Evolutionary conservation across 2,329 filamentous ascomycete species (phyloP), one percentile per base, ranked within the genome.

Genomic region (Cercospora sp.): DNA sequence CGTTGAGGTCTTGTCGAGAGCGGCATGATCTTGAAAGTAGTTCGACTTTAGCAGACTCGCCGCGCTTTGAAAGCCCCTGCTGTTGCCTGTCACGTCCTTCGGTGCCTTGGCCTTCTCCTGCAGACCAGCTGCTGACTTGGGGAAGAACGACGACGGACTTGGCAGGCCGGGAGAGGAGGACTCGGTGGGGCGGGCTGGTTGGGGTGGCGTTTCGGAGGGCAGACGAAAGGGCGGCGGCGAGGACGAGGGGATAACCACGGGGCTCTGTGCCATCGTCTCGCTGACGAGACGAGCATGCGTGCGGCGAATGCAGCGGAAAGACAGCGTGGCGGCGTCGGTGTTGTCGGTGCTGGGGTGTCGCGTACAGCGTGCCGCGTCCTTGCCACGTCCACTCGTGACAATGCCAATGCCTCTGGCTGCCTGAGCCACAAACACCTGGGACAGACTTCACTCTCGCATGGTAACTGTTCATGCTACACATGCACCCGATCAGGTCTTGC

Each of bases 231-330:
- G 51, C 40, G 51, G 57, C 31, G 71, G 67, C 20, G 73, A 73
- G 33, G 74, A 74, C 30, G 73, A 74, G 55, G 70, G 48, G 23
- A 75, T 69, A 23, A 72, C 67, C 48, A 75, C 70, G 16, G 74
- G 73, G 55, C 69, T 73, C 30, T 42, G 65, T 6, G 62, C 62
- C 62, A 64, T 64, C 28, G 31, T 59, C 55, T 13, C 28, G 31
- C 55, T 16, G 31, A 16, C 55, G 55, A 33, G 28, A 23, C 55
- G 28, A 36, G 31, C 55, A 59, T 36, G 26, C 20, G 28, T 13
- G 31, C 55, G 55, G 30, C 18, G 31, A n/a, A 36, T 6, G 55
- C n/a, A 18, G 55, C 31, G 30, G 28, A 59, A 30, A 59, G 55
- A 59, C 30, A 59, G 55, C 31, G 55, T 36, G 16, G 30, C 31